A percentile compares a stretch with the other conserved stretches of the same genome.
Evolutionary conservation across 2,329 filamentous ascomycete species (phyloP).

Genomic region (Fusarium sp.): DNA sequence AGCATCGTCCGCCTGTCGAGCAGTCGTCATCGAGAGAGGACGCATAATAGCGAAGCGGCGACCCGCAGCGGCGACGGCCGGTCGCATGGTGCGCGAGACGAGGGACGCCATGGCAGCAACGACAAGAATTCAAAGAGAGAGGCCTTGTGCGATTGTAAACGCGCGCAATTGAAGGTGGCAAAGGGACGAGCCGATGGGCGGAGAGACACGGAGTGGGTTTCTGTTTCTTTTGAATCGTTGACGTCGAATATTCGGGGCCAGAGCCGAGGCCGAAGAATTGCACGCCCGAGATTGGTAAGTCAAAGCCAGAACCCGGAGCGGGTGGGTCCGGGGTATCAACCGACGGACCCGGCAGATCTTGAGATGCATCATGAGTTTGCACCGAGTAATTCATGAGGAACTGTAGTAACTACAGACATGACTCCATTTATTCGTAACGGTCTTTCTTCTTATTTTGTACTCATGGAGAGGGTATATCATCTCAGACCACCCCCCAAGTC

Average conservation of each 20-base stretch:
- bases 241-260: slow-evolving; percentile 34
- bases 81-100: slow-evolving; percentile 38
- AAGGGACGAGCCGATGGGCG: not conserved
- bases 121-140: not conserved
- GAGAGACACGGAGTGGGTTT: not conserved
- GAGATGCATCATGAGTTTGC: not conserved
- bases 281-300: slow-evolving; percentile 16
- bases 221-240: slow-evolving; percentile 19
- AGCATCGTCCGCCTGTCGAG: slow-evolving; percentile 28
- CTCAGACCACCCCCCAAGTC: not conserved
- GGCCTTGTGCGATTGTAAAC: not conserved
- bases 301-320: slow-evolving; percentile 20
- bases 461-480: not conserved
- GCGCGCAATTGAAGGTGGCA: slow-evolving; percentile 8
- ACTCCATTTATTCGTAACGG: slow-evolving; percentile 17
- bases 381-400: not conserved
- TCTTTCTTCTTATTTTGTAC: slow-evolving; percentile 4
- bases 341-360: slow-evolving; percentile 3
- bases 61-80: slow-evolving; percentile 29
- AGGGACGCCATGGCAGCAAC: slow-evolving; percentile 35
- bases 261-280: slow-evolving; percentile 38
- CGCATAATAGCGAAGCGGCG: slow-evolving; percentile 35
- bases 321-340: slow-evolving; percentile 36
- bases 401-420: not conserved
- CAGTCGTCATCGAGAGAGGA: slow-evolving; percentile 37